Base-by-base conservation (phyloP, 768 basidiomycete genomes). In the Termitomyces sp. region DNA sequence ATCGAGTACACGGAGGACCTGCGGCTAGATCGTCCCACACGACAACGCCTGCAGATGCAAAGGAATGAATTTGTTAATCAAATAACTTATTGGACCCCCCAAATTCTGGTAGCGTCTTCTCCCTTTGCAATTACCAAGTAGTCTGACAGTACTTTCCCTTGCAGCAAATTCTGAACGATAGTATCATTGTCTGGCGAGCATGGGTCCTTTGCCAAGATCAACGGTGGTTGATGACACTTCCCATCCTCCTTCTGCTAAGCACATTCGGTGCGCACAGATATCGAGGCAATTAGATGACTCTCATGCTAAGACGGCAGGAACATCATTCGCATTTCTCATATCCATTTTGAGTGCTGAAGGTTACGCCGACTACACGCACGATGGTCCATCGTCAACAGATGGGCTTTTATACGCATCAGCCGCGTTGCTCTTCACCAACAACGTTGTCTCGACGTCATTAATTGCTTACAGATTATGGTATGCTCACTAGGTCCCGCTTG, bases 121-220 rank as follows among this genome's bases (percentile, higher is more conserved):
- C 6, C 54, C 12, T 47, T 22, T 20, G 9, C 15, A 12, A 27
- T 12, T 55, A 11, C 12, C 2, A 11, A 31, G 11, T 4, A 13
- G 46, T 33, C 9, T 41, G 20, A 46, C 33, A n/a, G 18, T 1
- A n/a, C 15, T 20, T 33, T 3, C 11, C 13, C 22, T 45, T 20
- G 6, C 22, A 58, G 58, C 58, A 58, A 53, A 4, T 58, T 16
- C 42, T 53, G 34, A 53, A 58, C 36, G 51, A 58, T 22, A 41
- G 57, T 24, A 58, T 58, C 20, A 53, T 58, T 20, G 52, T 51
- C 44, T 58, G 58, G 58, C 50, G 51, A 31, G 58, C 51, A 41
- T 58, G 58, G 51, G 58, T 42, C 6, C 51, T 58, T 22, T 58
- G 58, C 33, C 58, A 46, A 30, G 18, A 45, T 37, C 58, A 46